Evolutionary conservation across 1,284 basidiomycete genomes (phyloP), one percentile per base, ranked within the genome.

Genomic region (Marasmius oreades): DNA sequence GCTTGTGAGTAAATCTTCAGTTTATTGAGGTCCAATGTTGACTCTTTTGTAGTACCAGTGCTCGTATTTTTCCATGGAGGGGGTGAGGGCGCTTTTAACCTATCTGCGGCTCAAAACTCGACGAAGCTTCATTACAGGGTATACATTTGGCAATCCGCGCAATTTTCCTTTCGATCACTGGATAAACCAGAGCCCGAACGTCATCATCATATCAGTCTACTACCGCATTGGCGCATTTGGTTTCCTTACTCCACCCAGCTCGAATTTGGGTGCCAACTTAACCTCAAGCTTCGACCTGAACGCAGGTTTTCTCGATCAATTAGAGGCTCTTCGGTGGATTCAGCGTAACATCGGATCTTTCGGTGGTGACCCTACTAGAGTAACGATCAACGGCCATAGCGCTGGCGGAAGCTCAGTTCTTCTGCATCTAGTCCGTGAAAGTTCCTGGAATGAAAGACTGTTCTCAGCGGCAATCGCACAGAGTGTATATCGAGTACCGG

Each of bases 31-130:
- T 3, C 3, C 33, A 5, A 12, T 16, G 33, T 23, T 42, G 16
- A 24, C 7, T 10, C 24, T 8, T 43, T 51, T 11, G n/a, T 16
- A 55, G 54, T 55, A 22, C 54, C 54, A 6, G 85, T 88, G 2
- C 68, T 89, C 24, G 78, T 84, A 2, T 88, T 85, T 64, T 82
- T 86, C 34, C 85, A 88, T 60, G 86, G 85, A 12, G 85, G 86
- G 66, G 80, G 80, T 77, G 31, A 55, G 56, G 31, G 16, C 11
- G n/a, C 22, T 37, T 14, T 46, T 51, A 37, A 24, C 53, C 48
- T 42, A n/a, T n/a, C 26, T 22, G 3, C 20, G 48, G 12, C 51
- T 5, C 53, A 22, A 44, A 18, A 61, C 54, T 42, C 54, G 5
- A n/a, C 52, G 55, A 56, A 52, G 16, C 14, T 11, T 12, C 47